phyloP scores from a whole-genome alignment of 1,284 basidiomycete genomes.

The Boletus smithii region DNA sequence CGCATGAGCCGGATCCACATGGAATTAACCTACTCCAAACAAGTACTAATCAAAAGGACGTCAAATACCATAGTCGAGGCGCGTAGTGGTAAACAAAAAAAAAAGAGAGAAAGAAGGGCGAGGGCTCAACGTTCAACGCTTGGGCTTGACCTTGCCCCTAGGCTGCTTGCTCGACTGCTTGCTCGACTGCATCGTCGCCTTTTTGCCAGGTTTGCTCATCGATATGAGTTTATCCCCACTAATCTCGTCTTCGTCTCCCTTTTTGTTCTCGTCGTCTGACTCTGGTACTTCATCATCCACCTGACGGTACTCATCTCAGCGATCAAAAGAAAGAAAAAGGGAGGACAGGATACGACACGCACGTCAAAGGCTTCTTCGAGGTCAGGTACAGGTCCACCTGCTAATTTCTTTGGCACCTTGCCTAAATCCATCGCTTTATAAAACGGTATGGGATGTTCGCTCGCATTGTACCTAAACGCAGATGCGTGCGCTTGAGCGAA shows the following conservation, averaged over 20 bases:
- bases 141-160: constrained; percentile 21
- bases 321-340: background rate
- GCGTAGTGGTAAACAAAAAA: background rate
- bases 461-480: constrained; percentile 74
- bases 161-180: constrained; percentile 18
- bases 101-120: too few species aligned
- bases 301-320: constrained; percentile 25
- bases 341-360: constrained; percentile 27
- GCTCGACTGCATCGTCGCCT: constrained; percentile 19
- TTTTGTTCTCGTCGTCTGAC: constrained; percentile 49
- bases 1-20: too few species aligned
- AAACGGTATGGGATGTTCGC: constrained; percentile 89
- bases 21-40: too few species aligned
- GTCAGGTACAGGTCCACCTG: constrained; percentile 74
- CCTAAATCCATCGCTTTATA: constrained; percentile 81
- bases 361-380: constrained; percentile 82
- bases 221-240: constrained; percentile 50
- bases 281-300: constrained; percentile 50
- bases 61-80: background rate
- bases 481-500: too few species aligned
- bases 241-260: constrained; percentile 39
- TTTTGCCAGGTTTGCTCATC: constrained; percentile 36
- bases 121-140: constrained; percentile 9
- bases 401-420: constrained; percentile 74
- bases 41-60: background rate